Evolutionary conservation across 768 basidiomycete species (phyloP).

Genomic region (Leccinum rimulosum): DNA sequence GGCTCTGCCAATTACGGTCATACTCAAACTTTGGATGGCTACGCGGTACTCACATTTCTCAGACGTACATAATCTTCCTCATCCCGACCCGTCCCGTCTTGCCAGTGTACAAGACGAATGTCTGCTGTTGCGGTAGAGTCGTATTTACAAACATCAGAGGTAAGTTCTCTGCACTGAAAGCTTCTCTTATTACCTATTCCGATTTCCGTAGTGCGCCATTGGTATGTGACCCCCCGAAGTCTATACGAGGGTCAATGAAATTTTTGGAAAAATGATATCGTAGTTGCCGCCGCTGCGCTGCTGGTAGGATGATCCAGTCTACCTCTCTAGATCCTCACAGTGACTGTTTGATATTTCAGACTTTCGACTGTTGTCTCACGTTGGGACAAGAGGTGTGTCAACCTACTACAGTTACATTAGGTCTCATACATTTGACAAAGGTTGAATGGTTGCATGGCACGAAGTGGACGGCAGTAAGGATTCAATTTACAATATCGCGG

Average conservation of each 20-base stretch:
- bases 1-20: neutral
- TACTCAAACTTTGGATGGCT: neutral
- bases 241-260: neutral
- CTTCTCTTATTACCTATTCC: neutral
- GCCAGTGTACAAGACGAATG: conserved; percentile 7
- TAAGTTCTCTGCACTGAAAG: neutral
- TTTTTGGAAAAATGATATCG: neutral
- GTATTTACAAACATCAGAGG: conserved; percentile 14
- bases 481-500: conserved; percentile 19
- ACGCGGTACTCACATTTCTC: neutral
- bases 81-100: neutral
- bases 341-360: conserved; percentile 2
- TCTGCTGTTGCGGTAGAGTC: conserved; percentile 12
- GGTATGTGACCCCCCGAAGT: conserved; percentile 5
- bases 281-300: conserved; percentile 14
- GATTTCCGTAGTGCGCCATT: conserved; percentile 3
- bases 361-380: conserved; percentile 19
- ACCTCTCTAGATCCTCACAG: neutral
- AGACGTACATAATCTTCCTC: neutral
- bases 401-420: neutral
- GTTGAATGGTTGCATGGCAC: conserved; percentile 17
- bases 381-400: conserved; percentile 10
- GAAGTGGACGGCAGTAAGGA: conserved; percentile 16
- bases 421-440: conserved; percentile 3
- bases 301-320: conserved; percentile 3